Evolutionary conservation across 306 rosid species (phyloP), one percentile per base, ranked within the genome.

Genomic region (Glycine latifolia): DNA sequence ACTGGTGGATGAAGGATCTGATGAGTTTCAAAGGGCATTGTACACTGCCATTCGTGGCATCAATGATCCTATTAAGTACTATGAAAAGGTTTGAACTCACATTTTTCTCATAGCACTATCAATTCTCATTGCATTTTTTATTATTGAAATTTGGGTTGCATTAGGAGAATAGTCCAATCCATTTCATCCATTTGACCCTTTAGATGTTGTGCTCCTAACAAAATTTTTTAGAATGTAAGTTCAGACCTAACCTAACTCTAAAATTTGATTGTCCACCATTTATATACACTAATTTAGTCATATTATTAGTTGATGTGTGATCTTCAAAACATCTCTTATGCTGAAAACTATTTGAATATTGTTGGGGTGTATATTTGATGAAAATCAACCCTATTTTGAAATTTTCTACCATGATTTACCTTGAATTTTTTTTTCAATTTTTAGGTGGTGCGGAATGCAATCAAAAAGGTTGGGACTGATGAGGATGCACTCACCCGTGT

Each of bases 401-500:
- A 2, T 43, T 79, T 33, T 39, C 1, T 16, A 7, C 3, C 39
- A 16, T 53, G 10, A 46, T 71, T 59, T 54, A 10, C 63, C 20
- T 17, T 65, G 5, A 39, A 1, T 26, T 26, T 26, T 26, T 1
- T 26, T 26, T 39, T 39, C 44, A 67, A 58, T 39, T 8, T 37
- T 8, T 75, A 90, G 96, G 87, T 89, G 15, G 50, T 92, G 62
- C 87, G 98, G 8, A 84, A 92, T 20, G 90, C 90, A 1, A 71
- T 94, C 35, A 91, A 90, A 20, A 86, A 62, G 76, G 0, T 73
- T 3, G 98, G 97, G 53, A 89, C 90, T 0, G 94, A 92, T 55
- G 97, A 94, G 78, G 97, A 92, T 55, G 91, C 87, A 8, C 61
- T 94, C n/a, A 94, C 93, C 1, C 90, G 97, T 1, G 97, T 90